phyloP scores from a whole-genome alignment of 148 eudicot species.

The Rheum nobile region DNA sequence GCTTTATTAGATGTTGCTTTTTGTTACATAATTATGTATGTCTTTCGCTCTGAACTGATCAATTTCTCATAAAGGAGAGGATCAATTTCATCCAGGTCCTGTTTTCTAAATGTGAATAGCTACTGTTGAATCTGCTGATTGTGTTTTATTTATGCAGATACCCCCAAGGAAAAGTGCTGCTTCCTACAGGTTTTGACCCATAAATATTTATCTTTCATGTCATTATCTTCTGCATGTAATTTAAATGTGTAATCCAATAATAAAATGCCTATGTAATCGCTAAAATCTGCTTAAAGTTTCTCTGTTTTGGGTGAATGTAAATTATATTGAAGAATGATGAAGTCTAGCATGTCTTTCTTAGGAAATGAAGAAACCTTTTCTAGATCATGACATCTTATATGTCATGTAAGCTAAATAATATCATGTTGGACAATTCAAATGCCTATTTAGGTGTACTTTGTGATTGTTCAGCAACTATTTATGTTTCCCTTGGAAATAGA shows the following conservation, averaged over 20 bases:
- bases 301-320: not conserved
- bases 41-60: not conserved
- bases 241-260: not conserved
- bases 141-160: slow-evolving; percentile 47
- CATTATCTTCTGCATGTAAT: not conserved
- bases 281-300: not conserved
- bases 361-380: not conserved
- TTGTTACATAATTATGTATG: not conserved
- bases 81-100: not conserved
- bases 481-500: not conserved
- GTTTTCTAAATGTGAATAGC: not conserved
- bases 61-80: not conserved
- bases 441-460: not conserved
- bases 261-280: not conserved
- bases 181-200: slow-evolving; percentile 60
- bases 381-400: not conserved
- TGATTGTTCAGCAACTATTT: not conserved
- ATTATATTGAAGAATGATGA: not conserved
- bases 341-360: not conserved
- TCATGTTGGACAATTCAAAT: not conserved
- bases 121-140: not conserved
- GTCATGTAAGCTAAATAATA: not conserved
- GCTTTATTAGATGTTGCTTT: not conserved
- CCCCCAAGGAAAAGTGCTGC: slow-evolving; percentile 94
- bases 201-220: not conserved